These are phyloP conservation scores for Citrullus colocynthis DNA, from an alignment of 306 rosid species.

Conservation along the genomic window DNA sequence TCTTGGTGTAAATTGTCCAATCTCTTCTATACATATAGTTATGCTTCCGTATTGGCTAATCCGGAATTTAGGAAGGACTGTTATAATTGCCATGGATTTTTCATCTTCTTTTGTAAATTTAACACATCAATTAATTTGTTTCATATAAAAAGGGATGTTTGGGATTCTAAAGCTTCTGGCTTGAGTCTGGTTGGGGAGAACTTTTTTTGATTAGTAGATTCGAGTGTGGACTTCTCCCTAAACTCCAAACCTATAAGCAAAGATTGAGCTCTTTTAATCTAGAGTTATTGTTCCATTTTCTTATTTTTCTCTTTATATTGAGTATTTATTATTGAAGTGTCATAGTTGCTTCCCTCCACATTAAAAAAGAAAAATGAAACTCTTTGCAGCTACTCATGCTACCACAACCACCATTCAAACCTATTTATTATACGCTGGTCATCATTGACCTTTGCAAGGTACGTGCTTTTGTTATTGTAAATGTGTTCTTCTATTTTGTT, in stretches of 20 bases:
- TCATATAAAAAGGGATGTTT: not conserved
- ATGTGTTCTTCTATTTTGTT: slow-evolving; percentile 12
- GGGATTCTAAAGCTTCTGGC: not conserved
- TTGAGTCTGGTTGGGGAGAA: not conserved
- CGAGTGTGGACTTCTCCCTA: not conserved
- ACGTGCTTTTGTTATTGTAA: slow-evolving; percentile 5
- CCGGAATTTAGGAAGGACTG: no score
- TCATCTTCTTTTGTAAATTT: not conserved
- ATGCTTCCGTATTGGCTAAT: not conserved
- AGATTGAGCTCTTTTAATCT: not conserved
- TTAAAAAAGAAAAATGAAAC: not conserved
- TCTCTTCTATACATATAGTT: not conserved
- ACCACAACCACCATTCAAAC: slow-evolving; percentile 93
- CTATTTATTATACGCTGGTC: slow-evolving; percentile 78
- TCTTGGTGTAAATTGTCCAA: not conserved
- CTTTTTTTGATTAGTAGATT: not conserved
- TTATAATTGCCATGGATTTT: not conserved
- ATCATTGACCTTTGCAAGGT: slow-evolving; percentile 98
- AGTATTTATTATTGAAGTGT: not conserved
- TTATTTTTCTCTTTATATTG: not conserved
- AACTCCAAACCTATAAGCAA: not conserved
- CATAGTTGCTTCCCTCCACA: not conserved
- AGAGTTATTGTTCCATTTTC: not conserved
- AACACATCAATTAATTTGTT: not conserved
- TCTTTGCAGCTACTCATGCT: slow-evolving; percentile 75